Evolutionary conservation across 2,329 filamentous ascomycete genomes (phyloP).

Genomic region (Cryphonectria radicalis): DNA sequence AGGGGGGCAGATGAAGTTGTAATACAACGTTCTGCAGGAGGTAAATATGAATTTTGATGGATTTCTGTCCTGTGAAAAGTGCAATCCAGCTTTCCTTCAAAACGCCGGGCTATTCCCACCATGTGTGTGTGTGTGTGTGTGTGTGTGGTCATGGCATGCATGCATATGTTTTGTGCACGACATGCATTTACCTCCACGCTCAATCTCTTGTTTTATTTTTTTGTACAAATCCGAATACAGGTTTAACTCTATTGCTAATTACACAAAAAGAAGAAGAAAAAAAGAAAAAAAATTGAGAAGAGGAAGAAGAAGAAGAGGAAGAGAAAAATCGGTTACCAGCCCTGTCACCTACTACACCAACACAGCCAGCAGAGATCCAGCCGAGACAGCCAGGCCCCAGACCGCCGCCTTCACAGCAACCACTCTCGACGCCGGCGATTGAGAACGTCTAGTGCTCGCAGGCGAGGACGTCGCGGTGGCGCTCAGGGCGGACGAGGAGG

Average conservation of each 20-base stretch:
- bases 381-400: constrained; percentile 9
- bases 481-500: constrained; percentile 15
- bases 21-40: background rate
- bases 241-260: background rate
- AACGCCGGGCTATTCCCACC: background rate
- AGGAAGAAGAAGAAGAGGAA: background rate
- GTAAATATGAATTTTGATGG: background rate
- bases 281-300: too few species aligned
- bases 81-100: background rate
- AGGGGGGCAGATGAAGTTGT: too few species aligned
- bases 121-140: background rate
- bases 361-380: background rate
- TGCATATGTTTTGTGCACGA: background rate
- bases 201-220: background rate
- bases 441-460: constrained; percentile 26
- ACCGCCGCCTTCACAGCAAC: constrained; percentile 16
- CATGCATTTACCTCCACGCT: background rate
- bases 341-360: background rate
- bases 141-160: too few species aligned
- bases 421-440: constrained; percentile 16
- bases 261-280: background rate
- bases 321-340: background rate
- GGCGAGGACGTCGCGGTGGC: constrained; percentile 21
- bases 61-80: background rate
- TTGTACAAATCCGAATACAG: background rate